Percentiles rank a stretch among this genome's conserved stretches.
Conservation (phyloP, 768 basidiomycete genomes). For the Tephrocybe sp. region DNA sequence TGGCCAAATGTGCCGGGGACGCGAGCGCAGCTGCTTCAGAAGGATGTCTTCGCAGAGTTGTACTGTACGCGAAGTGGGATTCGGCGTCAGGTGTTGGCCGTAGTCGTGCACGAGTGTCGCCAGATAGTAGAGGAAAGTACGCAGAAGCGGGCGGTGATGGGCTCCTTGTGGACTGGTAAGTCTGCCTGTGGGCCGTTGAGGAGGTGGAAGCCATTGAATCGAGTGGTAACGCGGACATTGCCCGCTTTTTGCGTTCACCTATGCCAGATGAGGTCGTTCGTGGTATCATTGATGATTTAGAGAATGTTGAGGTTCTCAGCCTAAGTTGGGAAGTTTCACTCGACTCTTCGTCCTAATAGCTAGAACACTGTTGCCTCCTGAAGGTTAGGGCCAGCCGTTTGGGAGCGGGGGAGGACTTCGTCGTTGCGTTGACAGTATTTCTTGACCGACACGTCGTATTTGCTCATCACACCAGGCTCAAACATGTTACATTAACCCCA, state of each 20-base stretch:
- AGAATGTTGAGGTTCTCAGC: not conserved
- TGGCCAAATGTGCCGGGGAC: constrained; percentile 49
- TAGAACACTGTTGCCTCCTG: not conserved
- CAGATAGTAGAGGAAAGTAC: constrained; percentile 66
- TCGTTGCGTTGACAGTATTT: not conserved
- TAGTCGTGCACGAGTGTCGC: constrained; percentile 46
- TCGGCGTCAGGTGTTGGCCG: constrained; percentile 64
- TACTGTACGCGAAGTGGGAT: constrained; percentile 81
- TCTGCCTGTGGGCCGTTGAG: constrained; percentile 30
- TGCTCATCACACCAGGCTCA: constrained; percentile 10
- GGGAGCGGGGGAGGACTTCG: not conserved
- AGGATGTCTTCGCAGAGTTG: constrained; percentile 71
- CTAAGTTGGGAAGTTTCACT: not conserved
- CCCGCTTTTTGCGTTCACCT: constrained; percentile 46
- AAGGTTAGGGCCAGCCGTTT: constrained; percentile 6
- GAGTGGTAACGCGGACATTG: constrained; percentile 30
- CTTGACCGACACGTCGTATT: constrained; percentile 18
- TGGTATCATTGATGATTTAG: constrained; percentile 11
- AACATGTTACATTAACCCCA: constrained; percentile 12
- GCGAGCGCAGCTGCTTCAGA: constrained; percentile 43
- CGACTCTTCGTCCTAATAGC: not conserved
- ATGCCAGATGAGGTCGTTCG: constrained; percentile 34
- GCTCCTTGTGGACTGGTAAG: constrained; percentile 26
- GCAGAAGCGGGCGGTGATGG: constrained; percentile 79
- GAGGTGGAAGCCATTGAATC: constrained; percentile 37